Base-by-base conservation (phyloP, 2,329 filamentous ascomycete genomes). In the Exophiala mesophila region DNA sequence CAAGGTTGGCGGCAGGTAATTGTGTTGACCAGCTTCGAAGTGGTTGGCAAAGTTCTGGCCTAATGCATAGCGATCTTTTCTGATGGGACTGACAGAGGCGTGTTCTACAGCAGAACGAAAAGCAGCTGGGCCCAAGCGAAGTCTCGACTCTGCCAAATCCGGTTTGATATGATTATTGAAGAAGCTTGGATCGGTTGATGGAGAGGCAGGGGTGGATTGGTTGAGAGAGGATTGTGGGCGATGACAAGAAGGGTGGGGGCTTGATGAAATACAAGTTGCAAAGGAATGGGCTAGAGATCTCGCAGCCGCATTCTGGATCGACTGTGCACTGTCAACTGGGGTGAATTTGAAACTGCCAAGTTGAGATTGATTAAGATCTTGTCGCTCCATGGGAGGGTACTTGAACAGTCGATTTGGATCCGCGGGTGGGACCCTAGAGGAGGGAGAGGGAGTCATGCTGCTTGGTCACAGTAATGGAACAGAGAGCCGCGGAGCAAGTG, bases 291-390 rank as follows among this genome's bases (percentile, higher is more conserved):
- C 21, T 29, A 51, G 35, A 32, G 34, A 45, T 6, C 32, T 35
- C 7, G 28, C 39, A 20, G 48, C 44, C 6, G 32, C 32, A 16
- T 34, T 23, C 3, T 39, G 38, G 23, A 50, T 32, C 20, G 33
- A 36, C 19, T 36, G 30, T 6, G 47, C 36, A 18, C 35, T 49
- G 42, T 53, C 53, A 18, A 52, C 49, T 3, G 50, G 53, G 19
- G 45, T 52, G 39, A 56, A 54, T 21, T 55, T 56, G 52, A 56
- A 56, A 37, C 51, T 54, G 26, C 53, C 53, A 28, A 56, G 44
- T 30, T 56, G 53, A 17, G 44, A 45, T 36, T 56, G 53, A 23
- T 52, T 53, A 16, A 56, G 45, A 39, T 56, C 52, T 35, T 56
- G 53, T 37, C 53, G 35, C 41, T 54, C 52, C 49, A 56, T 54